These are phyloP conservation scores for Trichophyton verrucosum DNA, from an alignment of 2,329 filamentous ascomycete genomes.

Conservation along the genomic window DNA sequence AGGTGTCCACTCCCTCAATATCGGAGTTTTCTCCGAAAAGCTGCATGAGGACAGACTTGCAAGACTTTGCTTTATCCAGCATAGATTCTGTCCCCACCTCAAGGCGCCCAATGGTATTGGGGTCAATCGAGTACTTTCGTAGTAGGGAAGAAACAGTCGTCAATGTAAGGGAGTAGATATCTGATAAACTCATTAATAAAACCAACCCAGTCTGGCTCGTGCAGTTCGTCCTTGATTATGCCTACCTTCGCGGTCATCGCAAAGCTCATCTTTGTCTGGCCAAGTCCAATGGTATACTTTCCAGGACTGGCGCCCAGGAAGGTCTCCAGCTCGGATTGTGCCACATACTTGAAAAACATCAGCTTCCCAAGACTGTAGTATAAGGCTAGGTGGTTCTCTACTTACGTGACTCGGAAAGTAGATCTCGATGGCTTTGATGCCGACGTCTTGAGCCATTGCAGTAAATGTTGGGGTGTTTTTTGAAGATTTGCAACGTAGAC, in stretches of 20 bases:
- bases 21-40: constrained; percentile 65
- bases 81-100: constrained; percentile 72
- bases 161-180: constrained; percentile 77
- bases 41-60: constrained; percentile 73
- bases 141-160: constrained; percentile 67
- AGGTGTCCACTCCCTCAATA: constrained; percentile 63
- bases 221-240: neutral
- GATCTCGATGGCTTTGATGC: constrained; percentile 85
- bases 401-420: constrained; percentile 76
- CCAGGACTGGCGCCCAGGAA: constrained; percentile 70
- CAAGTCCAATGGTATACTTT: constrained; percentile 84
- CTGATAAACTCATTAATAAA: constrained; percentile 33
- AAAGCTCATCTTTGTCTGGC: constrained; percentile 85
- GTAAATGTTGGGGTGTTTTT: constrained; percentile 22
- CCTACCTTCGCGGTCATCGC: constrained; percentile 74
- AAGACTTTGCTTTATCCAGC: constrained; percentile 72
- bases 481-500: neutral
- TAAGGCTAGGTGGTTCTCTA: neutral
- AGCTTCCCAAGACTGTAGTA: neutral
- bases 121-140: constrained; percentile 71
- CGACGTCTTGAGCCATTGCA: constrained; percentile 63
- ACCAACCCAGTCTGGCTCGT: neutral
- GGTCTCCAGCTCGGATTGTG: constrained; percentile 70
- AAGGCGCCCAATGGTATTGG: constrained; percentile 59
- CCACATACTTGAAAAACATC: constrained; percentile 53